Conservation (phyloP, 495 filamentous ascomycete species). For the Massariosphaeria phaeospora region DNA sequence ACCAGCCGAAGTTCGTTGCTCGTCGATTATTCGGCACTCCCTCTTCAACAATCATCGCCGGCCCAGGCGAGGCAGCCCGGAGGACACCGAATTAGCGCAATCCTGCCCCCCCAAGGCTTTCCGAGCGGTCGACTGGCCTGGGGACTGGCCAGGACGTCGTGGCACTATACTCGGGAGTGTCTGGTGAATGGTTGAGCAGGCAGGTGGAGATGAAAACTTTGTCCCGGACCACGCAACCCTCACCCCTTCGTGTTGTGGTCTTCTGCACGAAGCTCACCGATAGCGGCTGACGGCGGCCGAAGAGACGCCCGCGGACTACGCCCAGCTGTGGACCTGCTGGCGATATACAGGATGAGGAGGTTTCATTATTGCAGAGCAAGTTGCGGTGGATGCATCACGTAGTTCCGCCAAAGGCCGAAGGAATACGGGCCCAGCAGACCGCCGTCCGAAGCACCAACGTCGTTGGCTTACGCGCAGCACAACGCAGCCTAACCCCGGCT, state of each 20-base stretch:
- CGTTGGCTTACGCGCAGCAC: conserved; percentile 15
- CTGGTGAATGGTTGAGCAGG: conserved; percentile 12
- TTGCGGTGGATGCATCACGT: conserved; percentile 16
- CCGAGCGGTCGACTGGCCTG: neutral
- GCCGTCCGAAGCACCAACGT: conserved; percentile 2
- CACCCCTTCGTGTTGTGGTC: neutral
- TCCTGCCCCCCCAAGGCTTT: neutral
- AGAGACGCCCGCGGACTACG: neutral
- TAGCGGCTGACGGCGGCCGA: neutral
- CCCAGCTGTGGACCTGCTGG: conserved; percentile 8
- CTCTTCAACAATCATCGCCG: conserved; percentile 4
- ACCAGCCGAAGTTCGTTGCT: neutral
- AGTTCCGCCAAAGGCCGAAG: conserved; percentile 7
- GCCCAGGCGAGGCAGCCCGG: neutral
- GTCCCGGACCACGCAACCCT: conserved; percentile 20
- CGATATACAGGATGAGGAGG: neutral
- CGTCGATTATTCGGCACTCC: conserved; percentile 18
- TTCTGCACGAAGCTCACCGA: conserved; percentile 6
- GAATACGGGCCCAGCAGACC: conserved; percentile 13
- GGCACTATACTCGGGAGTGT: conserved; percentile 9
- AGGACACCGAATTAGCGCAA: conserved; percentile 2
- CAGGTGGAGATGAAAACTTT: conserved; percentile 22
- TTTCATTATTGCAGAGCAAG: neutral
- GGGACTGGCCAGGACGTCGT: conserved; percentile 1
- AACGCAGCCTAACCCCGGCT: conserved; percentile 15